phyloP scores from a whole-genome alignment of 331 rosid species.

The Phaseolus coccineus region DNA sequence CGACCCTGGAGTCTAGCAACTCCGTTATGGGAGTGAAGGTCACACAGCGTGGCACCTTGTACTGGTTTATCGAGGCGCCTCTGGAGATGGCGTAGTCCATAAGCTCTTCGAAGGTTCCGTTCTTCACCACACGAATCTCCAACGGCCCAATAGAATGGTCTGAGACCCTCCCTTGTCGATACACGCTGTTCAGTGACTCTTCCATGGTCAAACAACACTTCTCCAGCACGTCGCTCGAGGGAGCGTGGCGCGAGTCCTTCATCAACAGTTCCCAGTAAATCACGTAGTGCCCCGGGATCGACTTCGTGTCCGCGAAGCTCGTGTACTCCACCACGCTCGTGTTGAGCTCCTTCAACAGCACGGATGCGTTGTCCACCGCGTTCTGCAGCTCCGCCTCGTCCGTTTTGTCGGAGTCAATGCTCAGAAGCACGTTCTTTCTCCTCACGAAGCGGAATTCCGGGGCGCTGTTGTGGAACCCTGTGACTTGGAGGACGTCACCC shows the following conservation, averaged over 20 bases:
- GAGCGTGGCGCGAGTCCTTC: slow-evolving; percentile 59
- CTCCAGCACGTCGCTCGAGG: slow-evolving; percentile 46
- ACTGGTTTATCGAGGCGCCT: slow-evolving; percentile 89
- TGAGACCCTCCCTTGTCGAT: slow-evolving; percentile 72
- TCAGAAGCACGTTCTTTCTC: slow-evolving; percentile 73
- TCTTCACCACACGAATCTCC: slow-evolving; percentile 77
- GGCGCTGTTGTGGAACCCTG: slow-evolving; percentile 76
- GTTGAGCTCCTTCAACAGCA: slow-evolving; percentile 55
- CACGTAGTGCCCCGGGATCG: slow-evolving; percentile 87
- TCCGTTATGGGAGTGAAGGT: slow-evolving; percentile 74
- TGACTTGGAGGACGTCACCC: slow-evolving; percentile 76
- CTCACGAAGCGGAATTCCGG: slow-evolving; percentile 77
- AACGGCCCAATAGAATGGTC: slow-evolving; percentile 80
- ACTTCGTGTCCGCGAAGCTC: slow-evolving; percentile 65
- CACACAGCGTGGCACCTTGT: slow-evolving; percentile 87
- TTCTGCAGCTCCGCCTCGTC: slow-evolving; percentile 78
- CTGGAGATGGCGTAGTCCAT: slow-evolving; percentile 91
- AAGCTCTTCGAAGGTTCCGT: slow-evolving; percentile 85
- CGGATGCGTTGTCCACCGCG: slow-evolving; percentile 64
- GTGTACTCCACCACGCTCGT: slow-evolving; percentile 81
- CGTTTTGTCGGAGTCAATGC: slow-evolving; percentile 81
- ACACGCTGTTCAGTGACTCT: slow-evolving; percentile 73
- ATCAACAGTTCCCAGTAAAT: slow-evolving; percentile 73
- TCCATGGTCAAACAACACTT: slow-evolving; percentile 73
- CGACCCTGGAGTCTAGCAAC: slow-evolving; percentile 70